These are phyloP conservation scores for Suillus paluster DNA, from an alignment of 768 basidiomycete genomes.

Conservation along the genomic window DNA sequence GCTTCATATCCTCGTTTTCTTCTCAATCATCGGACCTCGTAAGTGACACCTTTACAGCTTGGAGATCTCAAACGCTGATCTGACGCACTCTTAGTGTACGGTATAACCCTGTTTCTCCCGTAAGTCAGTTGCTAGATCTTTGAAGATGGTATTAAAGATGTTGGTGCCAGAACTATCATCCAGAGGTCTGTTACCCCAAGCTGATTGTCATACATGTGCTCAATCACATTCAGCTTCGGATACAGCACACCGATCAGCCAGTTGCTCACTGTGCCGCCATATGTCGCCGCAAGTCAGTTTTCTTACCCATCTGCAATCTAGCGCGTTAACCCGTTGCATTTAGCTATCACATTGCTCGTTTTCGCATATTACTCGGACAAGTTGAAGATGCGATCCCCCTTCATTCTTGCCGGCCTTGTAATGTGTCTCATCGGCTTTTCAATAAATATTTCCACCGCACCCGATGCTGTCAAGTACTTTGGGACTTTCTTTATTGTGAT, in stretches of 20 bases:
- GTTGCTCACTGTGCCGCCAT: no score
- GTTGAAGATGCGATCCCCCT: no score
- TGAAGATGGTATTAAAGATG: not conserved
- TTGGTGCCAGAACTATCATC: conserved; percentile 13
- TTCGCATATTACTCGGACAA: no score
- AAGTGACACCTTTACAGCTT: conserved; percentile 31
- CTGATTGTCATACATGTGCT: conserved; percentile 12
- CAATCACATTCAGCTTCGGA: conserved; percentile 50
- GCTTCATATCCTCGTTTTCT: conserved; percentile 60
- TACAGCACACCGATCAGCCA: conserved; percentile 53
- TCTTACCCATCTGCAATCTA: no score
- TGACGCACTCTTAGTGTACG: conserved; percentile 52
- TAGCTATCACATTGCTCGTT: no score
- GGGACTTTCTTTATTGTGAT: conserved; percentile 69
- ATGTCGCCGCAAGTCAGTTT: no score
- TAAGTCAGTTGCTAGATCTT: not conserved
- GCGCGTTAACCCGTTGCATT: no score
- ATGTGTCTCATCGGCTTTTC: conserved; percentile 59
- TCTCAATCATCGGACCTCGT: conserved; percentile 65
- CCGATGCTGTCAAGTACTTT: conserved; percentile 64
- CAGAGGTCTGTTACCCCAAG: not conserved
- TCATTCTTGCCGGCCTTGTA: conserved; percentile 53
- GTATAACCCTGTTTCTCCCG: conserved; percentile 73
- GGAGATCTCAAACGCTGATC: not conserved
- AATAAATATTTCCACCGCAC: conserved; percentile 61